A percentile compares a stretch with the other conserved stretches of the same genome.
These are phyloP conservation scores for Pilatotrama ljubarskyi DNA, from an alignment of 768 basidiomycete species.

Conservation along the genomic window DNA sequence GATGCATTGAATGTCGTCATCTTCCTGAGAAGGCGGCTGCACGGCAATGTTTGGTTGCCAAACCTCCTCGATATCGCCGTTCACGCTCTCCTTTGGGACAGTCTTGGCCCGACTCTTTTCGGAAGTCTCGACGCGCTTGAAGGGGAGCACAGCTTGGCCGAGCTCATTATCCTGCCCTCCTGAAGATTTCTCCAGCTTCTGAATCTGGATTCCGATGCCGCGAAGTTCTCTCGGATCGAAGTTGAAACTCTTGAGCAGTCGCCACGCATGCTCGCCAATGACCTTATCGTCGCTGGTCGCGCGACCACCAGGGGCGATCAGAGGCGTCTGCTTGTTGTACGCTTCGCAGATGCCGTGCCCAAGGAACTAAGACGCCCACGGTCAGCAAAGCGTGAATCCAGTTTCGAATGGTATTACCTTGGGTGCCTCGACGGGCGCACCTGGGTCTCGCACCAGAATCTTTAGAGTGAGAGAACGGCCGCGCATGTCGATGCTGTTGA, in stretches of 20 bases:
- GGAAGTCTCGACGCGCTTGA: slow-evolving; percentile 38
- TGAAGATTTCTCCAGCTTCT: slow-evolving; percentile 71
- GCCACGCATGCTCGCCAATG: slow-evolving; percentile 78
- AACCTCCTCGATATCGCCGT: neutral
- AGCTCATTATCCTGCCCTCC: slow-evolving; percentile 34
- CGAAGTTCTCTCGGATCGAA: slow-evolving; percentile 88
- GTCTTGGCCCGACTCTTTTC: neutral
- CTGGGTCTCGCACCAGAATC: slow-evolving; percentile 83
- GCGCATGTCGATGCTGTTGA: slow-evolving; percentile 66
- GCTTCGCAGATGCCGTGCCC: slow-evolving; percentile 87
- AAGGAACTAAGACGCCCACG: slow-evolving; percentile 65
- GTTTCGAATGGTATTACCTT: slow-evolving; percentile 54
- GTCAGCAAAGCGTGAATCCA: neutral
- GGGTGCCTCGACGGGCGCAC: slow-evolving; percentile 84
- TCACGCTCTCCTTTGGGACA: neutral
- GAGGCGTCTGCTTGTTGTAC: slow-evolving; percentile 70
- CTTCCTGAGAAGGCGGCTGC: slow-evolving; percentile 36
- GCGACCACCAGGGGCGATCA: slow-evolving; percentile 59
- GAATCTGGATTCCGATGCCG: slow-evolving; percentile 88
- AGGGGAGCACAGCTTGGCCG: slow-evolving; percentile 65
- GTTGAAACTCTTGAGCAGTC: slow-evolving; percentile 66
- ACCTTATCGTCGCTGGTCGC: slow-evolving; percentile 72
- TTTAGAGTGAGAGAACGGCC: slow-evolving; percentile 83
- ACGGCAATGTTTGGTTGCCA: slow-evolving; percentile 25
- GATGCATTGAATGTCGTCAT: slow-evolving; percentile 21